phyloP scores from a whole-genome alignment of 495 filamentous ascomycete genomes.

The Gamarada debralockiae region DNA sequence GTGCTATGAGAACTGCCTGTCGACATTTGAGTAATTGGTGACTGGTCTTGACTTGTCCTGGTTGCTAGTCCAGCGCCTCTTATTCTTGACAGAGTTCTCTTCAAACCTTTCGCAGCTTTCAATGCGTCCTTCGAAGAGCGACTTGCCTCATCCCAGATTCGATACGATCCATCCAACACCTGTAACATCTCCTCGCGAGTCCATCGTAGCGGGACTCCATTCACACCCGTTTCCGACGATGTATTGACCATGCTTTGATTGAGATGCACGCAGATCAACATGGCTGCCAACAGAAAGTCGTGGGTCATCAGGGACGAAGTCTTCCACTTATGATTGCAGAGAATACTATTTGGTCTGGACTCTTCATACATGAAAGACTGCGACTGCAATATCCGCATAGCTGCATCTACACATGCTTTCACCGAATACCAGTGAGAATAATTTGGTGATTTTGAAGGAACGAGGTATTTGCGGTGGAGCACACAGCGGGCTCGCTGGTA shows the following conservation, averaged over 20 bases:
- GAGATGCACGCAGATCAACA: conserved; percentile 35
- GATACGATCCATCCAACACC: conserved; percentile 27
- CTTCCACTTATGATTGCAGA: conserved; percentile 37
- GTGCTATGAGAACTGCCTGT: neutral
- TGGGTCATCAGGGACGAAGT: conserved; percentile 36
- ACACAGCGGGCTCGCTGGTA: conserved; percentile 70
- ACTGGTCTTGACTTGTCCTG: neutral
- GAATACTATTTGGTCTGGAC: conserved; percentile 30
- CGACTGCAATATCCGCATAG: conserved; percentile 53
- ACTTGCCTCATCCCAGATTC: conserved; percentile 9
- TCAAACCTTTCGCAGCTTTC: conserved; percentile 11
- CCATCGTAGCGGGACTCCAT: conserved; percentile 1
- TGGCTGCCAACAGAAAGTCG: conserved; percentile 44
- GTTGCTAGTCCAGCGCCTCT: neutral
- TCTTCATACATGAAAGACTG: conserved; percentile 35
- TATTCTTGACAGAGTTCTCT: conserved; percentile 3
- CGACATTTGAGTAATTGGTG: too few relatives aligned
- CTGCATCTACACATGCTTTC: conserved; percentile 63
- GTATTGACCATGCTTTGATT: neutral
- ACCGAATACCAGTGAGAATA: conserved; percentile 52
- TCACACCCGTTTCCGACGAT: neutral
- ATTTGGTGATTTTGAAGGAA: neutral
- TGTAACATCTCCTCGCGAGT: conserved; percentile 28
- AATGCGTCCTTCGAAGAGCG: conserved; percentile 6
- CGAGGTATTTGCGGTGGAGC: conserved; percentile 68